Percentiles rank a stretch among this genome's conserved stretches.
Evolutionary conservation across 1,284 basidiomycete genomes (phyloP).

Genomic region (Malassezia arunalokei): DNA sequence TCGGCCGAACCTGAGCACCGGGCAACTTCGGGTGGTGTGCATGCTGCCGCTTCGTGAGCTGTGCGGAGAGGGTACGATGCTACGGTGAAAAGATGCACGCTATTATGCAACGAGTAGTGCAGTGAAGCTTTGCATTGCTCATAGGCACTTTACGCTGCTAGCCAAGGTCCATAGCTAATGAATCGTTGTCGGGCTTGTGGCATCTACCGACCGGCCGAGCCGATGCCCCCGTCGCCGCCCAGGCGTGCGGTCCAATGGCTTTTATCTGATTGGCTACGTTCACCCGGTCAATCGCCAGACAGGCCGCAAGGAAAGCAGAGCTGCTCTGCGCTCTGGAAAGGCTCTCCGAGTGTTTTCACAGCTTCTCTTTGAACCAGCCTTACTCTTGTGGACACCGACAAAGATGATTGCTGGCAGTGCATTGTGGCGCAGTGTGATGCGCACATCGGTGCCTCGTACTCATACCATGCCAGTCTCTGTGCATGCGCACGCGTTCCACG

Average conservation of each 20-base stretch:
- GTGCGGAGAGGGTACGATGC: no score
- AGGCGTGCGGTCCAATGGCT: background rate
- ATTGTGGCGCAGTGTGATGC: constrained; percentile 11
- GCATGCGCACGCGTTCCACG: constrained; percentile 24
- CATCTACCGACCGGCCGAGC: no score
- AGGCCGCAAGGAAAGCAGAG: background rate
- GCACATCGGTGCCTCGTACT: constrained; percentile 6
- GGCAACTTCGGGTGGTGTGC: background rate
- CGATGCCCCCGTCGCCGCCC: background rate
- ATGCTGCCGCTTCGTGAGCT: no score
- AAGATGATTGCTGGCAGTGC: constrained; percentile 15
- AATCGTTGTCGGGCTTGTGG: no score
- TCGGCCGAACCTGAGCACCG: background rate
- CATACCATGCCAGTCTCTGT: background rate
- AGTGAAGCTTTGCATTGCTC: no score
- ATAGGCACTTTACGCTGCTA: no score
- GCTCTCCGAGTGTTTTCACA: background rate
- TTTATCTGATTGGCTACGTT: background rate
- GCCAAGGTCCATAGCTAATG: no score
- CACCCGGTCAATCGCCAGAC: background rate
- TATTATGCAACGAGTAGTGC: no score
- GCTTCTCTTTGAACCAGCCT: background rate
- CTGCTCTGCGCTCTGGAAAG: background rate
- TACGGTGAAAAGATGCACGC: no score
- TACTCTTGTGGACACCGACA: background rate